Conservation (phyloP, 495 filamentous ascomycete genomes). For the Aspergillus incahuasiensis region DNA sequence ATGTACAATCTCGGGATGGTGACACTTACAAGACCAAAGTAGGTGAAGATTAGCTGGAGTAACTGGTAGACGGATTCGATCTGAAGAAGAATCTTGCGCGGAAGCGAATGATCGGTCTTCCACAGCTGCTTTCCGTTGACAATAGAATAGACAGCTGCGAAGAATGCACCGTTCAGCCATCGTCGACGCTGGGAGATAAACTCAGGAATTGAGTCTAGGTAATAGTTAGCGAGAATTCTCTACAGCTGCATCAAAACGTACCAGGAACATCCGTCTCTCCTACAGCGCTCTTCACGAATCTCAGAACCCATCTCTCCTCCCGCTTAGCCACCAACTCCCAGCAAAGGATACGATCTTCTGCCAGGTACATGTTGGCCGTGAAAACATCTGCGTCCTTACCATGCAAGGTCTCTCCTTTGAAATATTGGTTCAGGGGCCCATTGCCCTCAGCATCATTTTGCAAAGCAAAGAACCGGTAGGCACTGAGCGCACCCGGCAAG, state of each 20-base stretch:
- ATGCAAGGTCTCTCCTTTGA: slow-evolving; percentile 97
- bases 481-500: slow-evolving; percentile 87
- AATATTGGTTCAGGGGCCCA: slow-evolving; percentile 95
- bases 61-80: slow-evolving; percentile 97
- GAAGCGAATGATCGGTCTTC: slow-evolving; percentile 84
- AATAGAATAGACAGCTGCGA: slow-evolving; percentile 95
- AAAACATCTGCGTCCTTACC: slow-evolving; percentile 98
- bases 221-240: background rate
- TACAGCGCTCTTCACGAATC: slow-evolving; percentile 92
- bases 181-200: slow-evolving; percentile 93
- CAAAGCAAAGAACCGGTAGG: slow-evolving; percentile 93
- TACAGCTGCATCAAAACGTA: slow-evolving; percentile 36
- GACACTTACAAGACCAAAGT: slow-evolving; percentile 73
- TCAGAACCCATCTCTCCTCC: slow-evolving; percentile 92
- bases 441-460: slow-evolving; percentile 96
- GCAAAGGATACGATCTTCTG: slow-evolving; percentile 97
- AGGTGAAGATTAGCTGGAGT: slow-evolving; percentile 87
- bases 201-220: slow-evolving; percentile 57
- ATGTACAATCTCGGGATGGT: background rate
- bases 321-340: slow-evolving; percentile 98
- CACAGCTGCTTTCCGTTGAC: slow-evolving; percentile 93
- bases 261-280: slow-evolving; percentile 97
- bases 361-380: slow-evolving; percentile 98
- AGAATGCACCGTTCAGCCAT: slow-evolving; percentile 99
- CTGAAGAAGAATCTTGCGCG: slow-evolving; percentile 86